Evolutionary conservation across 148 eudicot species (phyloP), one percentile per base, ranked within the genome.

Genomic region (Silene latifolia): DNA sequence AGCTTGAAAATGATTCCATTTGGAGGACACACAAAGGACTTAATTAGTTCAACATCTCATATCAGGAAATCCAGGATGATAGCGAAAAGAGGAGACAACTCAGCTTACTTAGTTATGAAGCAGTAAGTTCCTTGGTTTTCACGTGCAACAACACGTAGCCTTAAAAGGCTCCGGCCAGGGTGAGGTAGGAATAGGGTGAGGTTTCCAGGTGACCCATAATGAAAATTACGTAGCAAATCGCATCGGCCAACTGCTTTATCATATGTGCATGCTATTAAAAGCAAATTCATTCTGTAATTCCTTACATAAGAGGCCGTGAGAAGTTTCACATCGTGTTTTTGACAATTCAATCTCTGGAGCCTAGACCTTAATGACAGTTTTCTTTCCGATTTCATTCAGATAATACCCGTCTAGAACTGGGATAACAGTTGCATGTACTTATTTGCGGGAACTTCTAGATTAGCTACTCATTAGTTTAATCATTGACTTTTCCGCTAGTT

Each of bases 51-150:
- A 15, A 54, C 53, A 12, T 79, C 48, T 87, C 73, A 72, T 90
- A 74, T 69, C 85, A 94, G 98, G 89, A 89, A 69, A 44, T 87
- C 68, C 88, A 80, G 77, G 83, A 91, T 80, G 86, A 89, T 66
- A 78, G 93, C 67, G 91, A 91, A 63, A 88, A 84, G 79, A 86
- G 91, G 76, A 90, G 81, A 83, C 87, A 81, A 60, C 86, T 94
- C 84, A 85, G 87, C 81, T 75, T 90, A 39, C 97, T 94, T 59
- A 78, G 72, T 79, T 94, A 94, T 79, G 97, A 90, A 84, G 98
- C 97, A 79, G 98, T 94, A 91, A 82, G 96, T 66, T 62, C 77
- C 75, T 74, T 83, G 19, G 7, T 78, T 77, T 76, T 29, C 44
- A 23, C 32, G 24, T 69, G 46, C 64, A 19, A 48, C 14, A 48